Conservation (phyloP, 345 rosid species). For the Gossypioides kirkii region DNA sequence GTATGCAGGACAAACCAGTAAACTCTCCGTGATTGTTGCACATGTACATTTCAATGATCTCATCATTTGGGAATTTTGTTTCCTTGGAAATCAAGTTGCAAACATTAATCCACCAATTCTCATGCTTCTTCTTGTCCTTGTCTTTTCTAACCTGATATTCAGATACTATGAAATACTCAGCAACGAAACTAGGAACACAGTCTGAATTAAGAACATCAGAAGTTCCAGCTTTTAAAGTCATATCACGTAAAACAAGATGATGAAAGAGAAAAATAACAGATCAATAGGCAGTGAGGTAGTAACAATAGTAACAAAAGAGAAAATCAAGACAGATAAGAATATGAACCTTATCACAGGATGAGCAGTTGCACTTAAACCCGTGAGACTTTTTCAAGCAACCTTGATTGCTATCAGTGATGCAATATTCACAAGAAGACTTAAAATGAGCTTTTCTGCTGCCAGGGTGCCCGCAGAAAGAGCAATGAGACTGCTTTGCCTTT, state of each 20-base stretch:
- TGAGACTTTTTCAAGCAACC: conserved; percentile 59
- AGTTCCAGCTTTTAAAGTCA: background rate
- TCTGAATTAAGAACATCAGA: background rate
- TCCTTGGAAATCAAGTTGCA: conserved; percentile 53
- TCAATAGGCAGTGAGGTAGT: background rate
- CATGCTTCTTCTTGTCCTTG: conserved; percentile 55
- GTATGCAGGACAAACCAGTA: conserved; percentile 34
- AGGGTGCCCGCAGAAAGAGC: conserved; percentile 90
- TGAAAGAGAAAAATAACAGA: background rate
- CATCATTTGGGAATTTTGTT: conserved; percentile 60
- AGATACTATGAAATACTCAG: conserved; percentile 9
- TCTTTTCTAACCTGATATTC: conserved; percentile 39
- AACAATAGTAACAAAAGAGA: background rate
- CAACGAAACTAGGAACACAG: background rate
- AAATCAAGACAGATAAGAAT: background rate
- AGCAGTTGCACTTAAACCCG: conserved; percentile 67
- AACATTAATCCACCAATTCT: conserved; percentile 64
- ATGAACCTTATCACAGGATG: conserved; percentile 49
- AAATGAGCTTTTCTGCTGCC: conserved; percentile 65
- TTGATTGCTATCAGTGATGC: conserved; percentile 29
- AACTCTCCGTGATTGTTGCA: conserved; percentile 40
- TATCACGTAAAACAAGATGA: background rate
- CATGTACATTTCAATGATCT: conserved; percentile 66
- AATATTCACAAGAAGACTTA: conserved; percentile 58
- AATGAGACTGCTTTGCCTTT: conserved; percentile 54